Base-by-base conservation (phyloP, 768 basidiomycete genomes). In the Favolaschia claudopus region DNA sequence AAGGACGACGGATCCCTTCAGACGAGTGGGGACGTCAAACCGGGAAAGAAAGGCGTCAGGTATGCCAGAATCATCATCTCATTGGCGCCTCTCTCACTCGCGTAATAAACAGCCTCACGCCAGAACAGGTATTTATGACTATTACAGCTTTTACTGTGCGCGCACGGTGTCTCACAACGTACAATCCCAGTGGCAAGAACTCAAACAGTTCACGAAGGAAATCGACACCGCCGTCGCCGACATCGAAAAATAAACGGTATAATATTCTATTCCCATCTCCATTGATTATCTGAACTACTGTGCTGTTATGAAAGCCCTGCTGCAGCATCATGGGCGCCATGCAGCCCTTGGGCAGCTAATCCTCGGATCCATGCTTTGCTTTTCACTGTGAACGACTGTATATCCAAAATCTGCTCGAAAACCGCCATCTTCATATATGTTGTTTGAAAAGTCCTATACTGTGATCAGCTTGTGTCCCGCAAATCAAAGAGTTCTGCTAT, bases 11-110 rank as follows among this genome's bases (percentile, higher is more conserved):
- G 28, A 10, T 24, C 33, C 27, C 7, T 20, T 75, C 67, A 37
- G 77, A 74, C 7, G 73, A 57, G 82, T 1, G 72, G 70, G 0
- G 85, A 87, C 6, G 80, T 84, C 62, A 91, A 89, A 60, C 92
- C 92, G 0, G 90, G 91, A 0, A 93, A 92, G 72, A 94, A 93
- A 66, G 92, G 91, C 9, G 89, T 19, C 90, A 91, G 80, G 89
- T 89, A 60, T 42, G 76, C 68, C 6, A 7, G 15, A 9, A 29
- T 24, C 45, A 42, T 32, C 15, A 29, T 9, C 3, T 19, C 5
- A n/a, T n/a, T n/a, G n/a, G n/a, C n/a, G n/a, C n/a, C n/a, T n/a
- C n/a, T n/a, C n/a, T 58, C 32, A 27, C 25, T 7, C 17, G 31
- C 14, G 28, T 32, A 7, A 10, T 48, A 7, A 32, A 48, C 19